phyloP scores from a whole-genome alignment of 805 yeast genomes.

The Yarrowia divulgata region DNA sequence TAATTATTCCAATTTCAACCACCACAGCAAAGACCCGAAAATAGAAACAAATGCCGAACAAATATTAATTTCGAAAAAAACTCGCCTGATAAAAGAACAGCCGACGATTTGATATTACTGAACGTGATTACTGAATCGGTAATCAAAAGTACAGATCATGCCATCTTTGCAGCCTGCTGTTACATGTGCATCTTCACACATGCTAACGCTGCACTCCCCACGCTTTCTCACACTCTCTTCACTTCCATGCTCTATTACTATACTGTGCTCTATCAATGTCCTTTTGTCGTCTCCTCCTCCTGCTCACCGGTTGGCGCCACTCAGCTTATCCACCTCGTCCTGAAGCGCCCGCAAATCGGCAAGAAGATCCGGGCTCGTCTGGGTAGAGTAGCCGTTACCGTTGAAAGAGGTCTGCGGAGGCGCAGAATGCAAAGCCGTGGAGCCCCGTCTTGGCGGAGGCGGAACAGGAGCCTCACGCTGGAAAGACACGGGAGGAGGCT shows the following conservation, averaged over 20 bases:
- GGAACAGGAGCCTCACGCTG: constrained; percentile 35
- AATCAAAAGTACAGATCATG: too few species aligned
- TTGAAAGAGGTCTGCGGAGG: constrained; percentile 34
- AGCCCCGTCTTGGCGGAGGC: constrained; percentile 30
- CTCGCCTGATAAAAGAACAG: too few species aligned
- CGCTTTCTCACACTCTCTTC: neutral
- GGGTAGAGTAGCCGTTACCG: constrained; percentile 23
- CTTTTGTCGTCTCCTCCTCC: neutral
- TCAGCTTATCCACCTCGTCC: constrained; percentile 69
- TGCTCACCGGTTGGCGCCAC: constrained; percentile 22
- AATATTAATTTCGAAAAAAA: too few species aligned
- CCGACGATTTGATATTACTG: too few species aligned
- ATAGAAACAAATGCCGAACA: too few species aligned
- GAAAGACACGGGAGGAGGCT: constrained; percentile 42
- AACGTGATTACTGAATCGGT: too few species aligned
- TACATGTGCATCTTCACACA: too few species aligned
- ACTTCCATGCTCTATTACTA: constrained; percentile 9
- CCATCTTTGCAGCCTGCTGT: too few species aligned
- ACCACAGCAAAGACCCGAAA: too few species aligned
- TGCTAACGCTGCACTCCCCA: neutral
- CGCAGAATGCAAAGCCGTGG: constrained; percentile 33
- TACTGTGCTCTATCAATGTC: constrained; percentile 12
- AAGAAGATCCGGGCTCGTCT: constrained; percentile 56
- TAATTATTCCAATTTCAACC: neutral
- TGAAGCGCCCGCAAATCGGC: constrained; percentile 72